phyloP scores from a whole-genome alignment of 345 rosid genomes.

The Melaleuca quinquenervia region DNA sequence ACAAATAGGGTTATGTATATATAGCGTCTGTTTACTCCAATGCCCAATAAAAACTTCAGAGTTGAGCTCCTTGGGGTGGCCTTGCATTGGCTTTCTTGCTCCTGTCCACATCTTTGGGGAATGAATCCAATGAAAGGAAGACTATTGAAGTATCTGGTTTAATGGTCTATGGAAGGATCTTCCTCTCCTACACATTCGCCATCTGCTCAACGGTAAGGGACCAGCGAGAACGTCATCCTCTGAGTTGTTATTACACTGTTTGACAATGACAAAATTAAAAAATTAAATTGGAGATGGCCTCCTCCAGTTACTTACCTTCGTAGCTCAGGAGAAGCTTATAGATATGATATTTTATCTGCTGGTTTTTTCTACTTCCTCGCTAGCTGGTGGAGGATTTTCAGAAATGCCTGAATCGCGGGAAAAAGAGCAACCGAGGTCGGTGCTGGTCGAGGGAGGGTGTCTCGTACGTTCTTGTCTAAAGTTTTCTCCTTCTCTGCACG shows the following conservation, averaged over 20 bases:
- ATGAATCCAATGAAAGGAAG: neutral
- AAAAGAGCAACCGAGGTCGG: neutral
- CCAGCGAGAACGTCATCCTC: neutral
- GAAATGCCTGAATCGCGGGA: neutral
- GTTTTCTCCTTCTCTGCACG: neutral
- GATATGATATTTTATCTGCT: neutral
- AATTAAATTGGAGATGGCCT: neutral
- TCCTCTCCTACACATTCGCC: neutral
- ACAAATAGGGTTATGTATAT: neutral
- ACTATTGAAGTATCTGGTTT: neutral
- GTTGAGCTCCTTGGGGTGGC: neutral
- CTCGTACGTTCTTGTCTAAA: neutral
- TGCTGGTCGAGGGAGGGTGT: neutral
- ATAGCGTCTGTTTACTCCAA: neutral
- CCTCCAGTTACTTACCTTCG: neutral
- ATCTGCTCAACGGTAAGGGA: neutral
- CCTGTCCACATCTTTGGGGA: neutral
- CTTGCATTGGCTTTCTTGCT: neutral
- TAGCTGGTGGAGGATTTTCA: neutral
- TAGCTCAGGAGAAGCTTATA: neutral
- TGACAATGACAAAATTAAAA: neutral
- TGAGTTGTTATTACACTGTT: neutral
- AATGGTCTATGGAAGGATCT: neutral
- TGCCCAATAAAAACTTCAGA: neutral
- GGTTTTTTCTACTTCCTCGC: neutral